A percentile compares a stretch with the other conserved stretches of the same genome.
These are phyloP conservation scores for Vanrija sp. DNA, from an alignment of 1,284 basidiomycete species.

Conservation along the genomic window DNA sequence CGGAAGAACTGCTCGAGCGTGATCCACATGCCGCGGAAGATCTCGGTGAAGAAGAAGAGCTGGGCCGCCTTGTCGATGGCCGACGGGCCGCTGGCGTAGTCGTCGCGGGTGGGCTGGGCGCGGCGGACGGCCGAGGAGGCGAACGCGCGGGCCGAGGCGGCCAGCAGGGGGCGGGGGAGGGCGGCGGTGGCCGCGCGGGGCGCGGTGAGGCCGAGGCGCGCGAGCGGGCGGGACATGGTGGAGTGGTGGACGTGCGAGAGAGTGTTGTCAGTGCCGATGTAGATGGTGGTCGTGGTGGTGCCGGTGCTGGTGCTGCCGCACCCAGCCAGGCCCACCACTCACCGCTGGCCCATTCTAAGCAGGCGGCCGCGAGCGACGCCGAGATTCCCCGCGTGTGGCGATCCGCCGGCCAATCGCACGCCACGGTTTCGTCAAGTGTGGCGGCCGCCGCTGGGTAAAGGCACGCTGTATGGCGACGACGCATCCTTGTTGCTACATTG, in stretches of 20 bases:
- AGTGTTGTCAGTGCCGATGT: too few relatives aligned
- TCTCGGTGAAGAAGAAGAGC: slow-evolving; percentile 98
- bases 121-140: not conserved
- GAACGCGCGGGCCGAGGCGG: slow-evolving; percentile 7
- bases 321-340: too few relatives aligned
- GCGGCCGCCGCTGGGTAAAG: too few relatives aligned
- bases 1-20: slow-evolving; percentile 98
- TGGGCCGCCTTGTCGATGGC: slow-evolving; percentile 94
- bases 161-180: not conserved
- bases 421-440: too few relatives aligned
- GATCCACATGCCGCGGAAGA: slow-evolving; percentile 97
- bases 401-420: too few relatives aligned
- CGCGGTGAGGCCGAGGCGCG: slow-evolving; percentile 17
- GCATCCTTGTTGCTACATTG: too few relatives aligned
- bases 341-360: too few relatives aligned
- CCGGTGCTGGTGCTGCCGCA: too few relatives aligned
- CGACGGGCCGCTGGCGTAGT: slow-evolving; percentile 63
- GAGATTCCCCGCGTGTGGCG: not conserved
- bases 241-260: too few relatives aligned
- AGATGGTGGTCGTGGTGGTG: too few relatives aligned
- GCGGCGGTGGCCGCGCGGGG: slow-evolving; percentile 2
- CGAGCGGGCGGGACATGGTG: slow-evolving; percentile 17
- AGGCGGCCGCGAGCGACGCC: not conserved
- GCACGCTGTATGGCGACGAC: too few relatives aligned
- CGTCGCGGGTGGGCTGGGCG: slow-evolving; percentile 14